Percentiles rank a stretch among this genome's conserved stretches.
Conservation (phyloP, 208 protist genomes). For the Tritrichomonas foetus region DNA sequence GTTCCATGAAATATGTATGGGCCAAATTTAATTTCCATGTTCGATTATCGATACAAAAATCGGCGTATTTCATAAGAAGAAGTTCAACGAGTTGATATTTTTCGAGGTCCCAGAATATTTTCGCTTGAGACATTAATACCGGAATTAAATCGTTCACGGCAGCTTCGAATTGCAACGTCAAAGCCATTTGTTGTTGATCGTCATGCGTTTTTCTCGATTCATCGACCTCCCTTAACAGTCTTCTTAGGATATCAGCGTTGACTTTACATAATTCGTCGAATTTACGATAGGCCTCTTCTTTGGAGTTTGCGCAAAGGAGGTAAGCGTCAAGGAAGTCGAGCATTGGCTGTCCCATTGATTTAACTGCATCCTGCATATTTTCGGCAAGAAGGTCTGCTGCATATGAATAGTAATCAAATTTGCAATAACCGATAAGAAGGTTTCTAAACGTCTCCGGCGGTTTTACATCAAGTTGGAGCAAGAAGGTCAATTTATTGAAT, state of each 20-base stretch:
- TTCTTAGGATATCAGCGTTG: neutral
- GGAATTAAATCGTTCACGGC: slow-evolving; percentile 86
- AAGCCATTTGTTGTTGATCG: neutral
- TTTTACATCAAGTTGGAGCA: slow-evolving; percentile 81
- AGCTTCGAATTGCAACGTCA: slow-evolving; percentile 44
- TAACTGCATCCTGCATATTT: slow-evolving; percentile 60
- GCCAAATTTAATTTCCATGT: slow-evolving; percentile 55
- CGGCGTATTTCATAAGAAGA: slow-evolving; percentile 76
- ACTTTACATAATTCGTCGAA: slow-evolving; percentile 10
- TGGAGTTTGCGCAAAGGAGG: neutral
- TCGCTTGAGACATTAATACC: slow-evolving; percentile 77
- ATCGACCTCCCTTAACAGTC: neutral
- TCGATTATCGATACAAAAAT: slow-evolving; percentile 53
- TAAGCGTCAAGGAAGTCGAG: neutral
- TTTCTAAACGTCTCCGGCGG: slow-evolving; percentile 91
- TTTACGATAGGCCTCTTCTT: slow-evolving; percentile 37
- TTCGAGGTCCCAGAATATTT: slow-evolving; percentile 93
- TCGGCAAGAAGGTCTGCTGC: slow-evolving; percentile 85
- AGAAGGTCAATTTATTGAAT: slow-evolving; percentile 87
- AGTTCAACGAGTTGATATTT: slow-evolving; percentile 86
- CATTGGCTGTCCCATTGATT: neutral
- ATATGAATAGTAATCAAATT: slow-evolving; percentile 86
- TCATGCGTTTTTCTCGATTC: neutral
- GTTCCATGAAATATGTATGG: slow-evolving; percentile 56
- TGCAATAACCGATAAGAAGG: slow-evolving; percentile 86